Evolutionary conservation across 148 eudicot species (phyloP), one percentile per base, ranked within the genome.

Genomic region (Persicaria tinctoria): DNA sequence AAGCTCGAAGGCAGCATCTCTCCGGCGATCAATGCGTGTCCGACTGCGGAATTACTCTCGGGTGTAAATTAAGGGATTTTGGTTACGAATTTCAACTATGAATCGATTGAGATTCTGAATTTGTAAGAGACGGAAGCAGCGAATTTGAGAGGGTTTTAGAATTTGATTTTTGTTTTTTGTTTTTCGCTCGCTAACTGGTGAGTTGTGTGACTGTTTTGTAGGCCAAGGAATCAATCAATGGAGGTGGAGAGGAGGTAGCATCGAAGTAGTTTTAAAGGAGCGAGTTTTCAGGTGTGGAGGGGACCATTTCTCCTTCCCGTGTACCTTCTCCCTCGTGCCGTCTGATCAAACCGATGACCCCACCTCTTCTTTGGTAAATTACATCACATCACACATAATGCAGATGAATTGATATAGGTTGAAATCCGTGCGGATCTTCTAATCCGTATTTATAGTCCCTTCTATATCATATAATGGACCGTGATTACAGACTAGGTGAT

Each of bases 1-100:
- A 78, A 51, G 76, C 75, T 75, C 14, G 87, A 75, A 5, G 84
- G 79, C 1, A 75, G 77, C 85, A 84, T 84, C 69, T 66, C 60
- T 23, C 41, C 41, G 41, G 41, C 41, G 70, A 12, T 6, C 45
- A 27, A 63, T 63, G 59, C 10, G 63, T 57, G 63, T 5, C 5
- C 18, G 62, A 5, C 18, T 18, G 17, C 8, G 0, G 38, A 59
- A 59, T 59, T 59, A 8, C 5, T n/a, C 32, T 0, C 10, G 64
- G 8, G 3, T 6, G 64, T 6, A 32, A 59, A 0, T 4, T 4
- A 12, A 27, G 68, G 68, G 27, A 63, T 8, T 50, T 60, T 16
- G 45, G 68, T 8, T 44, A 12, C 12, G 70, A 32, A 63, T 11
- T 27, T 11, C 16, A 63, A 12, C 32, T 27, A 27, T 1, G 32